Base-by-base conservation (phyloP, 2,329 filamentous ascomycete genomes). In the Cladosporium halotolerans region DNA sequence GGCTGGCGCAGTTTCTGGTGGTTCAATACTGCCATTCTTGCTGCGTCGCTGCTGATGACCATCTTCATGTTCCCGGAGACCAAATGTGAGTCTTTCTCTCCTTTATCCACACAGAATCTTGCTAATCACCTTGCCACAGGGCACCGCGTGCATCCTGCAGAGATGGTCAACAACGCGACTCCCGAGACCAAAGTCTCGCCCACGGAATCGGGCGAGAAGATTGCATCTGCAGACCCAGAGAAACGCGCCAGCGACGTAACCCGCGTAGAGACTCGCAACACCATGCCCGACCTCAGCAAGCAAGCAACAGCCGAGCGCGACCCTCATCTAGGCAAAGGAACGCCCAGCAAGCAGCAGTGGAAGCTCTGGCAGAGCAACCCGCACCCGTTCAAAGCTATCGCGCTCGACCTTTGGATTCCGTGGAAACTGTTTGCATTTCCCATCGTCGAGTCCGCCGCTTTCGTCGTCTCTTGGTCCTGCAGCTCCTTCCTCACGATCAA, bases 1-100 rank as follows among this genome's bases (percentile, higher is more conserved):
- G 81, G 81, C 45, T 84, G 80, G 78, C 72, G 80, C 23, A 81
- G 71, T 61, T 85, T 85, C 65, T 85, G 81, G 79, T 85, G 82
- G 82, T 71, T 85, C 57, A 84, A 84, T 57, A 77, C 80, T 2
- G 82, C 64, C 1, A 47, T 85, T 1, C 66, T 82, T 2, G 76
- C 69, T 1, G 61, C 79, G 3, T 74, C 75, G 0, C 67, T 79
- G 18, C 31, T 82, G 4, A 70, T 80, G 62, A 72, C 78, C 33
- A 64, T 84, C 28, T 80, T 83, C 62, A 70, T 80, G 60, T 84
- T 84, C 60, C 83, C 83, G 0, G 82, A 85, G 63, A 85, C 82
- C 0, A 79, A 78, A 57, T 85, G 76, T 50, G 28, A 1, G 47
- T 43, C 10, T 1, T 14, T 9, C 6, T 18, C 16, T 33, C 9